Conservation (phyloP, 2,329 filamentous ascomycete genomes). For the Fusarium aywerte region DNA sequence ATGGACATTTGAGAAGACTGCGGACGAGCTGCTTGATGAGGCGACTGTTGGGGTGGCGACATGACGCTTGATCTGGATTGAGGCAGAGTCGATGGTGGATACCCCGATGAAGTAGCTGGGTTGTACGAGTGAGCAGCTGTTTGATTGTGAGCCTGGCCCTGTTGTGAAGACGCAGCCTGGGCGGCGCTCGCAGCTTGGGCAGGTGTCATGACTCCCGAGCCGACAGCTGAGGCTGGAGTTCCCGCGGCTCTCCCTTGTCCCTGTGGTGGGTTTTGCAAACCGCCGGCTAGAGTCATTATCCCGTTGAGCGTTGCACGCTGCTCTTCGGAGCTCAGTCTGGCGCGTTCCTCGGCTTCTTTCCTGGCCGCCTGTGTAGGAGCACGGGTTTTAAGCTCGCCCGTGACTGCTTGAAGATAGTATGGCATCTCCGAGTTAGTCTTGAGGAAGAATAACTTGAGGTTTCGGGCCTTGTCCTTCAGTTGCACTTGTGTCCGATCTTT, state of each 20-base stretch:
- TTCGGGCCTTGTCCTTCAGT: conserved; percentile 90
- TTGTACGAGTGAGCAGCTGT: conserved; percentile 28
- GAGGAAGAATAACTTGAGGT: conserved; percentile 89
- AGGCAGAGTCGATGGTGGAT: conserved; percentile 44
- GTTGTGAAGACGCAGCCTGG: conserved; percentile 42
- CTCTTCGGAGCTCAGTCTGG: conserved; percentile 67
- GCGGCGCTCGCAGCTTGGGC: conserved; percentile 49
- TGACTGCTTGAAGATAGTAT: conserved; percentile 86
- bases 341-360: conserved; percentile 74
- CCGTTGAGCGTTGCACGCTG: conserved; percentile 69
- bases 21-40: conserved; percentile 39
- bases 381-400: conserved; percentile 87
- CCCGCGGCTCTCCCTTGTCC: conserved; percentile 45
- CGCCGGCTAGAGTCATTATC: conserved; percentile 66
- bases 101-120: conserved; percentile 39
- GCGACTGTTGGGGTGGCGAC: conserved; percentile 48
- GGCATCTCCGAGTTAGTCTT: conserved; percentile 93
- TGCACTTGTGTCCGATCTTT: conserved; percentile 93
- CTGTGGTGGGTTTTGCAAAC: conserved; percentile 58
- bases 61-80: conserved; percentile 44
- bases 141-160: conserved; percentile 31
- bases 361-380: conserved; percentile 79
- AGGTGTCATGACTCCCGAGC: conserved; percentile 50
- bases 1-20: conserved; percentile 47
- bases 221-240: conserved; percentile 43